phyloP scores from a whole-genome alignment of 371 early-diverging fungal species.

The Syncephalastrum contaminatum region DNA sequence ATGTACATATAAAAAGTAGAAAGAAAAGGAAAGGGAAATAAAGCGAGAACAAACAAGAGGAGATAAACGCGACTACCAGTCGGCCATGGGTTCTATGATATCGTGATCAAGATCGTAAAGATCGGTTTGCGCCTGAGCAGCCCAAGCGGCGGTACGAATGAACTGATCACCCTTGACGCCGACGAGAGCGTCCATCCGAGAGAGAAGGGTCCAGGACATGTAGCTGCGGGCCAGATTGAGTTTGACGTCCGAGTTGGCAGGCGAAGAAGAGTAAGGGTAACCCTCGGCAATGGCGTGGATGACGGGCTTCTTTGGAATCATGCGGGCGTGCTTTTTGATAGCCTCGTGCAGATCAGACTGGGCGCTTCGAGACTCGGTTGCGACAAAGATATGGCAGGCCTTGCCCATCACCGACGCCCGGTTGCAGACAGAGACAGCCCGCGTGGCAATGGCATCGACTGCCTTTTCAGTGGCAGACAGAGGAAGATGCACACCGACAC shows the following conservation, averaged over 20 bases:
- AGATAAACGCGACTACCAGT: constrained; percentile 6
- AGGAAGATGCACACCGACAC: constrained; percentile 27
- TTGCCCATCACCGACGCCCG: constrained; percentile 14
- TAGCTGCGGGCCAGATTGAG: constrained; percentile 28
- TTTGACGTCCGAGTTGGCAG: constrained; percentile 11
- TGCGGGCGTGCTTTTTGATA: constrained; percentile 6
- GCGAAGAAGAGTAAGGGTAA: constrained; percentile 19
- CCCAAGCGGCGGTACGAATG: constrained; percentile 42
- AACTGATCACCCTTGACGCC: constrained; percentile 27
- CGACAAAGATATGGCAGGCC: constrained; percentile 35
- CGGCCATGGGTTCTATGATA: constrained; percentile 4
- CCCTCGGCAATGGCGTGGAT: constrained; percentile 31
- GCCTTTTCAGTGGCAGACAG: constrained; percentile 3
- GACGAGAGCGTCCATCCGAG: constrained; percentile 44
- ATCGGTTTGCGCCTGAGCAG: constrained; percentile 45
- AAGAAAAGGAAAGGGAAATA: neutral
- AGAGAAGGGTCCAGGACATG: constrained; percentile 48
- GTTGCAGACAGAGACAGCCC: constrained; percentile 20
- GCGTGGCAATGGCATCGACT: constrained; percentile 20
- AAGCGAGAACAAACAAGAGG: neutral
- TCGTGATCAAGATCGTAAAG: constrained; percentile 1
- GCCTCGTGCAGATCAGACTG: constrained; percentile 11
- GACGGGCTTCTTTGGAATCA: neutral
- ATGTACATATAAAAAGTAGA: neutral
- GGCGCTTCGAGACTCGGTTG: constrained; percentile 7